Percentiles rank a stretch among this genome's conserved stretches.
Evolutionary conservation across 2,329 filamentous ascomycete species (phyloP).

Genomic region (Didymellaceae sp.): DNA sequence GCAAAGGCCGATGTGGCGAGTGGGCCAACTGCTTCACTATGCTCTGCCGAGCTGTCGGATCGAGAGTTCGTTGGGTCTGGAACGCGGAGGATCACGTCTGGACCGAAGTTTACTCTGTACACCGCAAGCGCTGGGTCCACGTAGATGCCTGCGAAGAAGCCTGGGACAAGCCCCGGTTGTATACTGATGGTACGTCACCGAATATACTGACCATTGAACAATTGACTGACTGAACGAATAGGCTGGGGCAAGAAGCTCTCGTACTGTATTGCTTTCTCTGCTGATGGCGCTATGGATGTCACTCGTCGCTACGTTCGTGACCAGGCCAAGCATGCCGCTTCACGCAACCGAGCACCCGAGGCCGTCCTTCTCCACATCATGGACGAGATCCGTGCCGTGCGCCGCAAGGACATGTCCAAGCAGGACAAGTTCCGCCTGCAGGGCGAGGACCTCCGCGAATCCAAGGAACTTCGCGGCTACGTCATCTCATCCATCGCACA

Average conservation of each 20-base stretch:
- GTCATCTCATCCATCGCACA: conserved; percentile 76
- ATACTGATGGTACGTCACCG: conserved; percentile 73
- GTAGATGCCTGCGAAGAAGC: conserved; percentile 93
- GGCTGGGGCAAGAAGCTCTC: conserved; percentile 96
- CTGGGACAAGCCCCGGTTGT: conserved; percentile 92
- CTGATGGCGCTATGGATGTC: conserved; percentile 76
- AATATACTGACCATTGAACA: neutral
- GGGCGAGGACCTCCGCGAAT: conserved; percentile 79
- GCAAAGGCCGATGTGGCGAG: conserved; percentile 86
- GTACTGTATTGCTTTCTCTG: conserved; percentile 96
- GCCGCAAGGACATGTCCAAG: conserved; percentile 84
- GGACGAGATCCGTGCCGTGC: conserved; percentile 85
- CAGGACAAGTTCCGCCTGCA: conserved; percentile 81
- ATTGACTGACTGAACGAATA: conserved; percentile 37
- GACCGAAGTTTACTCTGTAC: conserved; percentile 96
- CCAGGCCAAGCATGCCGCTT: conserved; percentile 70
- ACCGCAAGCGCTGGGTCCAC: conserved; percentile 94
- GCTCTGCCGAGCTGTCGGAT: conserved; percentile 91
- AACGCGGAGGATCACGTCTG: conserved; percentile 97
- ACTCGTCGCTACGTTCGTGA: conserved; percentile 75
- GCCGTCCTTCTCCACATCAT: conserved; percentile 90
- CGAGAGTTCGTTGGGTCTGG: conserved; percentile 96
- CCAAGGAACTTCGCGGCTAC: conserved; percentile 75
- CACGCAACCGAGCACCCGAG: conserved; percentile 81
- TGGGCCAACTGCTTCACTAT: conserved; percentile 99